These are phyloP conservation scores for Candida tallmaniae DNA, from an alignment of 805 yeast genomes.

Conservation along the genomic window DNA sequence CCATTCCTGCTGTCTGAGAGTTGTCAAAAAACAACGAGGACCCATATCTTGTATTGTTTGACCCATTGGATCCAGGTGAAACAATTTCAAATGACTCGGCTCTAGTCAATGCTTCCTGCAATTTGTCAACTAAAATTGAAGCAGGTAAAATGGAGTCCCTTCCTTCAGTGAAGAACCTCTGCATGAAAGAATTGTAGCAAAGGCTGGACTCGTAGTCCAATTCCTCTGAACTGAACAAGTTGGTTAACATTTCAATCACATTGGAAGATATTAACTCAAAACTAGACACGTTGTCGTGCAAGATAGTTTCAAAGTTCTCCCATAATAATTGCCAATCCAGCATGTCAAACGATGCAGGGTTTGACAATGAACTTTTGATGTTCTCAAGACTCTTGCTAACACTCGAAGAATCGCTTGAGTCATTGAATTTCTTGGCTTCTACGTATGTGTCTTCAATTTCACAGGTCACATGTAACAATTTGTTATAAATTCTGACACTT, in stretches of 20 bases:
- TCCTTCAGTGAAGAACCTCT: constrained; percentile 28
- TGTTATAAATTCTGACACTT: constrained; percentile 12
- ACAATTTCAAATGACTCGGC: constrained; percentile 68
- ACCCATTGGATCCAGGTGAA: constrained; percentile 24
- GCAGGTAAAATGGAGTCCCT: constrained; percentile 14
- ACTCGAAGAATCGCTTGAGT: background rate
- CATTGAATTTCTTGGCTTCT: constrained; percentile 2
- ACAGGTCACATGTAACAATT: constrained; percentile 14
- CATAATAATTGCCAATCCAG: constrained; percentile 30
- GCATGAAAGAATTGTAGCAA: constrained; percentile 43
- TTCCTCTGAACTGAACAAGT: constrained; percentile 25
- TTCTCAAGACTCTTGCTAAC: constrained; percentile 1
- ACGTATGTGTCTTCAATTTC: constrained; percentile 25
- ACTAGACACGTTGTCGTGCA: constrained; percentile 47
- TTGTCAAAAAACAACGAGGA: constrained; percentile 12
- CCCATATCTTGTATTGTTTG: constrained; percentile 6
- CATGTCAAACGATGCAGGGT: background rate
- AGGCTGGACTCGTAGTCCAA: constrained; percentile 15
- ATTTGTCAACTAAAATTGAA: constrained; percentile 37
- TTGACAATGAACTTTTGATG: constrained; percentile 1
- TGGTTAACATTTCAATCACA: constrained; percentile 41
- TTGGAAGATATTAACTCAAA: constrained; percentile 75
- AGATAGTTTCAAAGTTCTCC: constrained; percentile 16
- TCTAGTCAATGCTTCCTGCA: constrained; percentile 72
- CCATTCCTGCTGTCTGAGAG: constrained; percentile 55